phyloP scores from a whole-genome alignment of 2,329 filamentous ascomycete species.

The Clonostachys byssicola region DNA sequence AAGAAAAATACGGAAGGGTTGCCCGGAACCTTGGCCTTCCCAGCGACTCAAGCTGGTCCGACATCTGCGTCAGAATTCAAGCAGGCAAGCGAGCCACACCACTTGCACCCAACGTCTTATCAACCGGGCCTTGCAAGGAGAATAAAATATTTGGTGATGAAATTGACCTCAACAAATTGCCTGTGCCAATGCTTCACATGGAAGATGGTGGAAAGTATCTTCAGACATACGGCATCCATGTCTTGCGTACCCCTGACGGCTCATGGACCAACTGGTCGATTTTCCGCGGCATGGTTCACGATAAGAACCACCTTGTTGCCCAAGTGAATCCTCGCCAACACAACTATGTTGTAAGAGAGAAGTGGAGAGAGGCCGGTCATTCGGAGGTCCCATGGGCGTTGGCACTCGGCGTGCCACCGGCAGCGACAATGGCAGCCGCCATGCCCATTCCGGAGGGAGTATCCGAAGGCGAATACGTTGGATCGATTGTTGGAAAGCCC shows the following conservation, averaged over 20 bases:
- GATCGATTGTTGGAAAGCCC: slow-evolving; percentile 35
- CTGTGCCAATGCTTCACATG: slow-evolving; percentile 34
- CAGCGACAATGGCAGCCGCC: slow-evolving; percentile 39
- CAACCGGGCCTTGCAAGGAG: slow-evolving; percentile 36
- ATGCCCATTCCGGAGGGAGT: slow-evolving; percentile 46
- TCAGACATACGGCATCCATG: slow-evolving; percentile 44
- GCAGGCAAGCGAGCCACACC: slow-evolving; percentile 21
- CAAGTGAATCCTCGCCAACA: slow-evolving; percentile 39
- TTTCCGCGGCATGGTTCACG: slow-evolving; percentile 38
- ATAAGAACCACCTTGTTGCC: slow-evolving; percentile 31
- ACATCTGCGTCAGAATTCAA: slow-evolving; percentile 32
- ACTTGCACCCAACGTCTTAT: slow-evolving; percentile 25
- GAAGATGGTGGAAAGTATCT: slow-evolving; percentile 44
- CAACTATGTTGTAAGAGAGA: slow-evolving; percentile 35
- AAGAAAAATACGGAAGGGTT: slow-evolving; percentile 31
- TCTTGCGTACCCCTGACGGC: slow-evolving; percentile 36
- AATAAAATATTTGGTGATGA: slow-evolving; percentile 26
- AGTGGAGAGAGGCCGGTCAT: slow-evolving; percentile 37
- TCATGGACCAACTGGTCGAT: slow-evolving; percentile 44
- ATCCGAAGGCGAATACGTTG: slow-evolving; percentile 42
- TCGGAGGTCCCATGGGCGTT: slow-evolving; percentile 41
- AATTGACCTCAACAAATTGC: slow-evolving; percentile 36
- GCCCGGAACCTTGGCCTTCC: slow-evolving; percentile 34
- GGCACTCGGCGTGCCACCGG: slow-evolving; percentile 42
- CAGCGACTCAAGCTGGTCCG: slow-evolving; percentile 23